Evolutionary conservation across 768 basidiomycete genomes (phyloP).

Genomic region (Russula emetica): DNA sequence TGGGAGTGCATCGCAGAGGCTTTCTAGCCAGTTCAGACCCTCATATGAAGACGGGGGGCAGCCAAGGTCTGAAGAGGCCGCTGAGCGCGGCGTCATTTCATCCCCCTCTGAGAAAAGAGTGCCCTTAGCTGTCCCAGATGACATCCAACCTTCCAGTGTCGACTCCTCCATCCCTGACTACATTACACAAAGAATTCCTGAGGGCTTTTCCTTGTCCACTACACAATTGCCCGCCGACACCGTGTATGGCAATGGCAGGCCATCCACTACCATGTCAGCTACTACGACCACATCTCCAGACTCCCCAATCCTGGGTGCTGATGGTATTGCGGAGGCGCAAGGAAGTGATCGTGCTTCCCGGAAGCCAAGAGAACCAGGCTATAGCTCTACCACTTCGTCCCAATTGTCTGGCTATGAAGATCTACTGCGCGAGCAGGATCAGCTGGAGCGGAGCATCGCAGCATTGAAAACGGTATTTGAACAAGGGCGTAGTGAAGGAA

Average conservation of each 20-base stretch:
- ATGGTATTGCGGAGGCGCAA: background rate
- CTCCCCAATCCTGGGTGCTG: conserved; percentile 16
- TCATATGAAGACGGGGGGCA: conserved; percentile 32
- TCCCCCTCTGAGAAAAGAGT: conserved; percentile 2
- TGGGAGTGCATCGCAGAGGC: conserved; percentile 24
- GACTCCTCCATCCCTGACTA: conserved; percentile 1
- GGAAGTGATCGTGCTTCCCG: background rate
- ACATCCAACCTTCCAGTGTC: conserved; percentile 13
- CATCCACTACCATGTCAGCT: background rate
- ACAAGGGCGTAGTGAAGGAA: conserved; percentile 3
- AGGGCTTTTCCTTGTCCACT: background rate
- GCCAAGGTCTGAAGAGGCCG: conserved; percentile 36
- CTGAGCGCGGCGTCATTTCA: conserved; percentile 32
- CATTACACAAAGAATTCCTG: background rate
- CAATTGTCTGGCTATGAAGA: conserved; percentile 34
- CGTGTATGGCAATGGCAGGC: background rate
- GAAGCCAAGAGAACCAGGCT: background rate
- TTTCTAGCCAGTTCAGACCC: conserved; percentile 31
- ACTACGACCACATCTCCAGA: background rate
- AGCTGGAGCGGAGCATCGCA: conserved; percentile 62
- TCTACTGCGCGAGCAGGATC: conserved; percentile 55
- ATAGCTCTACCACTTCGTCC: conserved; percentile 24
- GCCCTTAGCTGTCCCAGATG: conserved; percentile 6
- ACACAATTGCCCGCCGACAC: background rate
- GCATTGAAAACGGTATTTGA: conserved; percentile 44